Base-by-base conservation (phyloP, 345 rosid species). In the Bretschneidera sinensis region DNA sequence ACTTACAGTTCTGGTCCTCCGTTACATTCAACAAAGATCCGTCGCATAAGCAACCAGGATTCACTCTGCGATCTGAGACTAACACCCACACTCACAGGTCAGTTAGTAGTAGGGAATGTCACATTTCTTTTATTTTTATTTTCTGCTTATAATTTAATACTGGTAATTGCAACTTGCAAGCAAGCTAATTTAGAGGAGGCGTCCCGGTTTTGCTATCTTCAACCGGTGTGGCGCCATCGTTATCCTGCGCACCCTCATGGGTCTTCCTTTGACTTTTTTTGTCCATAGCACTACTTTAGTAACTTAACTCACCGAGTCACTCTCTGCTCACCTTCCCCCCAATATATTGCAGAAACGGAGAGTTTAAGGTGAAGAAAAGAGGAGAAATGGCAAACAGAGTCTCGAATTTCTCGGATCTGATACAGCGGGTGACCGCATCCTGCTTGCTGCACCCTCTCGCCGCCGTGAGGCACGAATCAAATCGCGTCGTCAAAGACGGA, bases 391-490 rank as follows among this genome's bases (percentile, higher is more conserved):
- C 83, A 49, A 76, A 73, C 74, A 92, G 82, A 66, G 88, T 78
- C 23, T 87, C 92, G 0, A 85, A 77, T 70, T 84, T 89, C 79
- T 81, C 94, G 51, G 88, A 87, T 81, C 83, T 92, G 77, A 83
- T 92, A 51, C 98, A 92, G 20, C 79, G 97, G 48, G 91, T 87
- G 17, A 79, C 97, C 4, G 91, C 97, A 17, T 85, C 92, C 51
- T 89, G 98, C 74, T 73, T 92, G 70, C 81, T 89, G 69, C 91
- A 89, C 73, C 97, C 98, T 0, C 85, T 92, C 54, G 83, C 84
- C 68, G 74, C 84, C 71, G 73, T 77, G 23, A 71, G 92, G 55
- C 89, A 81, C n/a, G 79, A 64, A 1, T 13, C 80, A 1, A 55
- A 47, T 24, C 64, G 60, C 1, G 75, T 71, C 20, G 59, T 49